These are phyloP conservation scores for Tetrahymena thermophila DNA, from an alignment of 73 alveolate genomes.

Conservation along the genomic window DNA sequence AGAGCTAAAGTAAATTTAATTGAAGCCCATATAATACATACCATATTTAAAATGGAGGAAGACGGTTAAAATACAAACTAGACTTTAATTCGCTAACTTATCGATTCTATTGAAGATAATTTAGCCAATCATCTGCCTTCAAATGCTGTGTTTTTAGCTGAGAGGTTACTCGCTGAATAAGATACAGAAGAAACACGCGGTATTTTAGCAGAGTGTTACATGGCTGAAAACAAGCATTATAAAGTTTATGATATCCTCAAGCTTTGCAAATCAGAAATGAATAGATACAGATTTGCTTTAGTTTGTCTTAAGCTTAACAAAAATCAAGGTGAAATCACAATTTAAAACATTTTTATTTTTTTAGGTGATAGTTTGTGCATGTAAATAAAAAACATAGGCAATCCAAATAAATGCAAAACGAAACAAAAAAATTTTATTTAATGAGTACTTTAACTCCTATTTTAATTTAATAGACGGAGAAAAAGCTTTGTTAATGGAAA, in stretches of 20 bases:
- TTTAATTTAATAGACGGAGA: constrained; percentile 80
- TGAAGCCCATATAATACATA: not conserved
- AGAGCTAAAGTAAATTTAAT: not conserved
- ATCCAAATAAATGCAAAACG: not conserved
- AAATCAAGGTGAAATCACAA: not conserved
- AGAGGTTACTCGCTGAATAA: constrained; percentile 29
- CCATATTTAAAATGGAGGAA: not conserved
- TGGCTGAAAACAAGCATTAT: constrained; percentile 74
- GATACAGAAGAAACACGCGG: constrained; percentile 80
- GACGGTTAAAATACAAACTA: not conserved
- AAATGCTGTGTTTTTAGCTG: constrained; percentile 68
- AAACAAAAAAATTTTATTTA: not conserved
- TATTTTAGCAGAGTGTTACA: constrained; percentile 84
- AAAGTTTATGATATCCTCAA: constrained; percentile 87
- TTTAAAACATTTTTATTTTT: not conserved
- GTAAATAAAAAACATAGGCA: not conserved
- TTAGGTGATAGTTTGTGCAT: no score
- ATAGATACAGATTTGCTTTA: constrained; percentile 82
- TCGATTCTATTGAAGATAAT: constrained; percentile 53
- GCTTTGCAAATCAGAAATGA: constrained; percentile 66
- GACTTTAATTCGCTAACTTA: constrained; percentile 14
- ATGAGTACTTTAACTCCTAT: no score
- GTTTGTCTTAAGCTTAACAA: constrained; percentile 48
- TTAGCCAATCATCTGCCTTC: constrained; percentile 56
- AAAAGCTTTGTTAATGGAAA: constrained; percentile 62